Base-by-base conservation (phyloP, 257 asterid species). In the Mitragyna speciosa region DNA sequence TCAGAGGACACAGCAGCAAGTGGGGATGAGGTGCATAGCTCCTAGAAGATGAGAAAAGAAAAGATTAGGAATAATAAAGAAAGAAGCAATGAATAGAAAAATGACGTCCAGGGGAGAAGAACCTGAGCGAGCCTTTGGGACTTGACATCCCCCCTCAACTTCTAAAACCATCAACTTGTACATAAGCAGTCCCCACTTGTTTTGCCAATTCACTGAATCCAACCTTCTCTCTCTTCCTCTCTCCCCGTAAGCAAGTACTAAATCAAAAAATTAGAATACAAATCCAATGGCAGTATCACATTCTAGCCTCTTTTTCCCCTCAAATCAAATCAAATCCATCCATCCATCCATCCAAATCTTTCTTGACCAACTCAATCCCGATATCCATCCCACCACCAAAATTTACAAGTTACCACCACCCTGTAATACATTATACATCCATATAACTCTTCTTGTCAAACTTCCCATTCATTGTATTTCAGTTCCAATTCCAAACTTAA, bases 191-290 rank as follows among this genome's bases (percentile, higher is more conserved):
- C 87, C 83, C 87, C 76, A 74, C 78, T 83, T 74, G 75, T 22
- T 22, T 14, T 5, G 59, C 11, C 41, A 69, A 80, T 85, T 80
- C 88, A 85, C 83, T 83, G 88, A 85, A 85, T 75, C 86, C 78
- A 49, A n/a, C 81, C 72, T 12, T n/a, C 30, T 3, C 20, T 43
- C 17, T 39, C 70, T 41, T 20, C 19, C 70, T 54, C 58, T 75
- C 78, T 33, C 70, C 14, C 51, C 41, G 73, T 22, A 12, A 61
- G 20, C 6, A 48, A 63, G 24, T 36, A 2, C 41, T 47, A 41
- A 76, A 28, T 26, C 75, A 24, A 9, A 75, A 24, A 9, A 75
- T 6, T 72, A 26, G 31, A 12, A 63, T 72, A 22, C 63, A 72
- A 48, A 77, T 73, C 51, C 51, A 43, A 16, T 70, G 82, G 65